phyloP scores from a whole-genome alignment of 2,329 filamentous ascomycete genomes.

The Knufia fluminis region DNA sequence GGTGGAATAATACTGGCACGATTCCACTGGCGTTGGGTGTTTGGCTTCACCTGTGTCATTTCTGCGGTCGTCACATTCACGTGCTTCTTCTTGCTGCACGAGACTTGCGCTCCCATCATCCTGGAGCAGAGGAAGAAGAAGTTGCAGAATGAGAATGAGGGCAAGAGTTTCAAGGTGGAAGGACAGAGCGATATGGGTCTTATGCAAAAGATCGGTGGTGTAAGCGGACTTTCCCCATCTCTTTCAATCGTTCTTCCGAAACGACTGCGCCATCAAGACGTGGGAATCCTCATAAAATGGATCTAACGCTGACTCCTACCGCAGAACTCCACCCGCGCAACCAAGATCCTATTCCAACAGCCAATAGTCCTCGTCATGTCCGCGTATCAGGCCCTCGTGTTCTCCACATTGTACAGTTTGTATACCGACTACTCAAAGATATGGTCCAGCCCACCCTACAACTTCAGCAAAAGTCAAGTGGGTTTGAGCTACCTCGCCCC shows the following conservation, averaged over 20 bases:
- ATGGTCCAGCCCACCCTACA: conserved; percentile 34
- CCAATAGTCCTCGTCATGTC: not conserved
- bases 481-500: conserved; percentile 52
- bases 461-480: conserved; percentile 43
- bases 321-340: conserved; percentile 4
- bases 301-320: no score
- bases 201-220: not conserved
- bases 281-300: no score
- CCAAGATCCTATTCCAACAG: conserved; percentile 4
- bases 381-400: conserved; percentile 1
- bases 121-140: conserved; percentile 45
- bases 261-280: not conserved
- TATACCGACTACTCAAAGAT: not conserved
- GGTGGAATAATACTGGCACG: conserved; percentile 41
- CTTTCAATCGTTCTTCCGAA: not conserved
- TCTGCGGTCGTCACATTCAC: conserved; percentile 44
- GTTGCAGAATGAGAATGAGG: conserved; percentile 32
- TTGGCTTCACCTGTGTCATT: conserved; percentile 31
- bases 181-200: not conserved
- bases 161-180: not conserved
- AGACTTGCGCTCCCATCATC: conserved; percentile 54
- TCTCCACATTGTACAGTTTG: not conserved
- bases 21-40: conserved; percentile 41
- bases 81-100: conserved; percentile 48
- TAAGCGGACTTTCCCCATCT: not conserved